Evolutionary conservation across 1,284 basidiomycete genomes (phyloP).

Genomic region (Inonotus hispidus): DNA sequence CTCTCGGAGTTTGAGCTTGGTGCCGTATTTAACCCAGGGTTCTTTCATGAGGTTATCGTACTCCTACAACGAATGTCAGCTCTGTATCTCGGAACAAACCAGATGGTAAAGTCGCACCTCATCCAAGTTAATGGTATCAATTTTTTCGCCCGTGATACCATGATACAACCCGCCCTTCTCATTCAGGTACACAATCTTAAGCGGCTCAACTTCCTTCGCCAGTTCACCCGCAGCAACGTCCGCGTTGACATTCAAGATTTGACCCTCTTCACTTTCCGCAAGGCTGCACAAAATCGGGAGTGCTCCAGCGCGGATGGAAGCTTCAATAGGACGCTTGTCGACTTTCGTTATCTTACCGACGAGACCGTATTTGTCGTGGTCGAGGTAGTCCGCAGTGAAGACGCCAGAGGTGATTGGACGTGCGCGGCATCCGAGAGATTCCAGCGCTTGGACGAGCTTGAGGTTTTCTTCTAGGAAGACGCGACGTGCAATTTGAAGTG

Average conservation of each 20-base stretch:
- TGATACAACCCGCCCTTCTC: constrained; percentile 99
- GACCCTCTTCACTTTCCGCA: constrained; percentile 87
- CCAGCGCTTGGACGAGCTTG: constrained; percentile 85
- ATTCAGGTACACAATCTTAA: constrained; percentile 98
- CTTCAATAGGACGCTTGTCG: constrained; percentile 93
- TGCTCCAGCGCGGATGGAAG: constrained; percentile 89
- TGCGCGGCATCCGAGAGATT: constrained; percentile 88
- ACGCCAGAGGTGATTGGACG: constrained; percentile 95
- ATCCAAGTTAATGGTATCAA: constrained; percentile 96
- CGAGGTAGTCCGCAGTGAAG: constrained; percentile 92
- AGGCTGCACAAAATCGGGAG: constrained; percentile 90
- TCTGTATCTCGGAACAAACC: not conserved
- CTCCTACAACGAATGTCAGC: constrained; percentile 43
- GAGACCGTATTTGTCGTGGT: constrained; percentile 90
- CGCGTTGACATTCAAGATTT: constrained; percentile 95
- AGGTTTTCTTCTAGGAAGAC: constrained; percentile 96
- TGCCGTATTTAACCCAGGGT: constrained; percentile 99
- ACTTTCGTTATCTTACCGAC: constrained; percentile 91
- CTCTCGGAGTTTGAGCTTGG: constrained; percentile 98
- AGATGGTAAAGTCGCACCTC: constrained; percentile 53
- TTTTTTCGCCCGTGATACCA: constrained; percentile 91
- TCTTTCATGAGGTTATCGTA: constrained; percentile 97
- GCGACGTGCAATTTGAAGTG: constrained; percentile 87
- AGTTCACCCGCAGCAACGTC: constrained; percentile 95
- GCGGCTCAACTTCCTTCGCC: constrained; percentile 93